Percentiles rank a stretch among this genome's conserved stretches.
These are phyloP conservation scores for Lithospermum erythrorhizon DNA, from an alignment of 257 asterid species.

Conservation along the genomic window DNA sequence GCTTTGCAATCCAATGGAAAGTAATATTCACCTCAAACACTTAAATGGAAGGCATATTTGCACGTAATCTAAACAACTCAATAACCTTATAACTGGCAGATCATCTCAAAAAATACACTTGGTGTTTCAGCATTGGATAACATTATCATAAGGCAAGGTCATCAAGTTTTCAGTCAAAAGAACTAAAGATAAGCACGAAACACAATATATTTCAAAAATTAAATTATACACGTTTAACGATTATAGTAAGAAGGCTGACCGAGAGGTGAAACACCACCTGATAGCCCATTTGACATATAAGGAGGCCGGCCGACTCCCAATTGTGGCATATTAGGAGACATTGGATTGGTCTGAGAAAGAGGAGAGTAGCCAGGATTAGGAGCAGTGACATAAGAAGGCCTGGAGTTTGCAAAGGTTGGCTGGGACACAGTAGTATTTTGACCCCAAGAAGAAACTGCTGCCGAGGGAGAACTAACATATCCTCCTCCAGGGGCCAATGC, in stretches of 20 bases:
- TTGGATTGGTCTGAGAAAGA: constrained; percentile 17
- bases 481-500: constrained; percentile 26
- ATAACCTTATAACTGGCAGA: background rate
- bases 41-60: background rate
- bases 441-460: constrained; percentile 38
- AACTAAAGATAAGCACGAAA: background rate
- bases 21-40: background rate
- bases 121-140: background rate
- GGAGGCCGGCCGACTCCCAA: constrained; percentile 25
- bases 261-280: constrained; percentile 29
- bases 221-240: constrained; percentile 16
- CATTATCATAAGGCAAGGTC: background rate
- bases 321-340: constrained; percentile 17
- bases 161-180: background rate
- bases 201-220: background rate
- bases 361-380: constrained; percentile 23
- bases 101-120: background rate
- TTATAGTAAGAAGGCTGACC: constrained; percentile 32
- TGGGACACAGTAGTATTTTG: constrained; percentile 24
- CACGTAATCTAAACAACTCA: background rate
- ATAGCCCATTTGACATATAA: constrained; percentile 24
- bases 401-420: constrained; percentile 26
- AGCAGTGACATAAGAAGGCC: constrained; percentile 27
- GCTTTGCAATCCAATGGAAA: background rate
- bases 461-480: constrained; percentile 19